phyloP scores from a whole-genome alignment of 495 filamentous ascomycete species.

The Talaromyces adpressus region DNA sequence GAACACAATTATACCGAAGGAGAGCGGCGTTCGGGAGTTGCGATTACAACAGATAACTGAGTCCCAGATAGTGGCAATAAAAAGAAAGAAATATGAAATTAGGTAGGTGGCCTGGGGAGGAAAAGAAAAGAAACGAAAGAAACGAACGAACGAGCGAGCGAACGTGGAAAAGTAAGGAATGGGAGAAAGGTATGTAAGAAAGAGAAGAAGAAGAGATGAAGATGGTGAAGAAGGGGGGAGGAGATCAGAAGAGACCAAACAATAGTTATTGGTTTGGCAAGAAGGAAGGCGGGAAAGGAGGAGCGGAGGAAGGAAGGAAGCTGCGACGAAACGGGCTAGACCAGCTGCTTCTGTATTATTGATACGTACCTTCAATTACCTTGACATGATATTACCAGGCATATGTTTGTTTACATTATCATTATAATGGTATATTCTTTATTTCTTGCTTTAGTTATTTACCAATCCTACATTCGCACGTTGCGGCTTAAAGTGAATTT shows the following conservation, averaged over 20 bases:
- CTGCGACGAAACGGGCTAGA: slow-evolving; percentile 6
- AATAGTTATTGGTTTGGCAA: slow-evolving; percentile 18
- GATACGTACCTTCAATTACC: too few species aligned
- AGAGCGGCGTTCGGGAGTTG: background rate
- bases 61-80: background rate
- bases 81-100: slow-evolving; percentile 18
- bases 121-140: slow-evolving; percentile 26
- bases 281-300: slow-evolving; percentile 2
- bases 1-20: background rate
- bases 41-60: slow-evolving; percentile 7
- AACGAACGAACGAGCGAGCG: slow-evolving; percentile 23
- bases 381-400: background rate
- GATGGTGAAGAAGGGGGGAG: slow-evolving; percentile 29
- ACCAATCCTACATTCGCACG: background rate
- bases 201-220: slow-evolving; percentile 19
- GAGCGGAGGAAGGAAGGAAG: slow-evolving; percentile 6
- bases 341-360: background rate
- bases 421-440: background rate
- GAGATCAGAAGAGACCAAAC: slow-evolving; percentile 20
- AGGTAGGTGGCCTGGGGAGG: slow-evolving; percentile 24
- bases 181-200: slow-evolving; percentile 13
- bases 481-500: background rate
- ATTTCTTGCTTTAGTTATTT: background rate
- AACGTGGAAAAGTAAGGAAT: slow-evolving; percentile 17
- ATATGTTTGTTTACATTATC: background rate